Base-by-base conservation (phyloP, 1,284 basidiomycete genomes). In the Ustilago crameri region DNA sequence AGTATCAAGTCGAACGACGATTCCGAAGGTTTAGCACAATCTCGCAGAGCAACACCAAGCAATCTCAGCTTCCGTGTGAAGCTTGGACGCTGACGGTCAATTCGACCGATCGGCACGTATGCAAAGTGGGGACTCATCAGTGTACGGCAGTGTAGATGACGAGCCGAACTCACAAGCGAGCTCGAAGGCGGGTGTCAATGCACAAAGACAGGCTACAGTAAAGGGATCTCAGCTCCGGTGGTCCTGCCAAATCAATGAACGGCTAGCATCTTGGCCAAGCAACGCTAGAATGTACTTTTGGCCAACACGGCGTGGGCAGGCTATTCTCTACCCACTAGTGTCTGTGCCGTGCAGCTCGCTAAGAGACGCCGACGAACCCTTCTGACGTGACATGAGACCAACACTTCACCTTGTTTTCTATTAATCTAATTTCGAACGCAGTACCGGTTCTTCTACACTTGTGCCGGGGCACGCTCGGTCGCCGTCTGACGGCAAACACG, bases 281-380 rank as follows among this genome's bases (percentile, higher is more conserved):
- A 30, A 30, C 5, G 5, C 30, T 17, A 37, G 35, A 37, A 37
- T 37, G 35, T 37, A 37, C 35, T 17, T 37, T 37, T 14, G n/a
- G 35, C 15, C 14, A 37, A 5, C 9, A 14, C 35, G n/a, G 35
- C 35, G 35, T 14, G 14, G n/a, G 35, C n/a, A 37, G 35, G 35
- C 35, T 37, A 37, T 37, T 15, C n/a, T 37, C 30, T 30, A 7
- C 7, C 30, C 30, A 12, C 17, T 42, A 42, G 41, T 40, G 38
- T 42, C 41, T 42, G 5, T 23, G 41, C 18, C 23, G 22, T 42
- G 41, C 41, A 42, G 18, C 41, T 42, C 41, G 41, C 41, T 42
- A 23, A 22, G 41, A 42, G 41, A 23, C 17, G 9, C 23, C 20
- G 20, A 23, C 5, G 41, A 42, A 23, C 41, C 18, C 41, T 42